phyloP scores from a whole-genome alignment of 352 stramenopile species.

The Paralagenidium karlingii region DNA sequence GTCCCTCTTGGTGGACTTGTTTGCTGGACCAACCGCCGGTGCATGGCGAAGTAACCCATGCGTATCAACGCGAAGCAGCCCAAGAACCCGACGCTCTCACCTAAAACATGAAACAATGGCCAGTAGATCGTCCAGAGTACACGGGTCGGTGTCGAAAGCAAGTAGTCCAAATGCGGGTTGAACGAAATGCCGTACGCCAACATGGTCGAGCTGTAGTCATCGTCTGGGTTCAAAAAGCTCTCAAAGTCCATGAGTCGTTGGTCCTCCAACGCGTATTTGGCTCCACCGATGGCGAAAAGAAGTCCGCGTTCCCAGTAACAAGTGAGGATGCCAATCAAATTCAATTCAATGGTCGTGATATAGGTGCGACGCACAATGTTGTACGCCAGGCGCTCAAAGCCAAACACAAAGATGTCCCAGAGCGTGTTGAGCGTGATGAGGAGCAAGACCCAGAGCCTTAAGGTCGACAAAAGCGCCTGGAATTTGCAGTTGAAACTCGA shows the following conservation, averaged over 20 bases:
- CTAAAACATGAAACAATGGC: constrained; percentile 2
- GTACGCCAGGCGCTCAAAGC: constrained; percentile 5
- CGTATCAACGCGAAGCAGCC: too few species aligned
- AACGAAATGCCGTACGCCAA: constrained; percentile 8
- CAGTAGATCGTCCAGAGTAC: constrained; percentile 6
- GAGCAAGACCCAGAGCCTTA: constrained; percentile 6
- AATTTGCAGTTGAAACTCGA: constrained; percentile 3
- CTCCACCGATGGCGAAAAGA: constrained; percentile 4
- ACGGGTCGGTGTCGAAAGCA: constrained; percentile 5
- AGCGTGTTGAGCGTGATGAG: constrained; percentile 4
- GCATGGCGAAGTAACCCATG: too few species aligned
- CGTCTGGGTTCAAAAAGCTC: constrained; percentile 7
- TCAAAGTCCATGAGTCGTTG: constrained; percentile 5
- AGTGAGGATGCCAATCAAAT: constrained; percentile 2
- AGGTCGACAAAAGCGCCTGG: constrained; percentile 5
- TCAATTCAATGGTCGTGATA: constrained; percentile 4
- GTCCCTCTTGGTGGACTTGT: too few species aligned
- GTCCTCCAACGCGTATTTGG: constrained; percentile 4
- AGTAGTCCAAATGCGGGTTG: constrained; percentile 8
- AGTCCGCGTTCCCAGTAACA: constrained; percentile 1
- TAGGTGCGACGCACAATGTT: constrained; percentile 3
- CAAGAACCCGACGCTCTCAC: constrained; percentile 11
- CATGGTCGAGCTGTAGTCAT: too few species aligned
- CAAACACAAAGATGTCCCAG: constrained; percentile 5
- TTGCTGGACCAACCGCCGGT: too few species aligned